Evolutionary conservation across 1,284 basidiomycete genomes (phyloP).

Genomic region (Tylopilus orsonianus): DNA sequence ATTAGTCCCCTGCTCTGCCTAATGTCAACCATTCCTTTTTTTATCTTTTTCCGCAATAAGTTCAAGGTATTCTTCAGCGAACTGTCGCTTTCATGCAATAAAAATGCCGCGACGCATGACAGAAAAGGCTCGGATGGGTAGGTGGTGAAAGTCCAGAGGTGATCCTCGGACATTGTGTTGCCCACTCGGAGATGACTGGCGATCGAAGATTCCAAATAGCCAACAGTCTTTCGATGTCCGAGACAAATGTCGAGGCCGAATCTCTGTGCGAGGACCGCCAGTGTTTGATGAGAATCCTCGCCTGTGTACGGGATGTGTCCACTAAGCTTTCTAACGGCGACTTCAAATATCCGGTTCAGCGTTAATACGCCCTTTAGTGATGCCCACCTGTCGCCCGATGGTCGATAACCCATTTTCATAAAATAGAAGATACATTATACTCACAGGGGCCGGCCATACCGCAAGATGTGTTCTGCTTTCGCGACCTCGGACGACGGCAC

Average conservation of each 20-base stretch:
- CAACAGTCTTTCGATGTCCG: neutral
- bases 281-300: too few relatives aligned
- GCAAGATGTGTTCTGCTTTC: neutral
- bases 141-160: neutral
- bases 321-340: neutral
- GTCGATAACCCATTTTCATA: neutral
- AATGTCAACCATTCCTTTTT: neutral
- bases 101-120: neutral
- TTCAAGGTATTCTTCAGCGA: neutral
- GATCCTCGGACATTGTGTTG: neutral
- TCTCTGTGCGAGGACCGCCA: neutral
- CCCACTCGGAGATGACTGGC: constrained; percentile 1
- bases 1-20: neutral
- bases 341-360: neutral
- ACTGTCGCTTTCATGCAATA: neutral
- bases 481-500: neutral
- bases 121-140: constrained; percentile 1
- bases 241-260: neutral
- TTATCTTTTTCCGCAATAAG: neutral
- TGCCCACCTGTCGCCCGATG: neutral
- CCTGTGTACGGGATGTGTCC: neutral
- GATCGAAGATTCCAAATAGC: neutral
- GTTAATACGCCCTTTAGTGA: neutral
- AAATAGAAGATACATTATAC: neutral
- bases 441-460: neutral